Evolutionary conservation across 129 eudicot species (phyloP).

Genomic region (Flaveria bidentis): DNA sequence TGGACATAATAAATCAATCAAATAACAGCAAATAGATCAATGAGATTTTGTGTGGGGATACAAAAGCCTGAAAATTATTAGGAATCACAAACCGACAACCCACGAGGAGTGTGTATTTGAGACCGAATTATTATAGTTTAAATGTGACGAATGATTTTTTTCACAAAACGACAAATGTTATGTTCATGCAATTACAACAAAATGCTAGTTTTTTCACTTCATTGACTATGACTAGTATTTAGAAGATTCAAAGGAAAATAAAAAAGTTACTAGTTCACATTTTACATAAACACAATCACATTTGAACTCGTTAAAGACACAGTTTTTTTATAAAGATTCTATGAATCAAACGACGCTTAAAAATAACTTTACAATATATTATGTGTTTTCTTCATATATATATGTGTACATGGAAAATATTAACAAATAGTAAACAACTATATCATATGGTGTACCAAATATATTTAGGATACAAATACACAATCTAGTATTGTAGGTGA

Average conservation of each 20-base stretch:
- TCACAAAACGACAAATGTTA: not conserved
- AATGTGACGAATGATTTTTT: conserved; percentile 11
- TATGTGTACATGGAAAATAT: too few relatives aligned
- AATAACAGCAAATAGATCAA: not conserved
- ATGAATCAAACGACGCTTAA: too few relatives aligned
- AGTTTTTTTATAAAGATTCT: too few relatives aligned
- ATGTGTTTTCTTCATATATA: not conserved
- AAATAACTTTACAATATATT: too few relatives aligned
- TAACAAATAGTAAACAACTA: too few relatives aligned
- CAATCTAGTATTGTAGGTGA: not conserved
- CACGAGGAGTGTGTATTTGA: conserved; percentile 18
- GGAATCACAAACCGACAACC: conserved; percentile 21
- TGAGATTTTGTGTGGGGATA: not conserved
- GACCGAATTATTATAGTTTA: conserved; percentile 9
- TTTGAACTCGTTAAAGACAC: too few relatives aligned
- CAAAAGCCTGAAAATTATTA: conserved; percentile 18
- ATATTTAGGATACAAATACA: not conserved
- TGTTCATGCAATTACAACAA: conserved; percentile 12
- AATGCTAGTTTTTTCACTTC: conserved; percentile 1
- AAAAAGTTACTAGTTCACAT: not conserved
- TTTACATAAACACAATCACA: not conserved
- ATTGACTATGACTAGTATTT: not conserved
- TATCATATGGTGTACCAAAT: too few relatives aligned
- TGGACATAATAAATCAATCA: not conserved
- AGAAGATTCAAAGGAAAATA: not conserved